phyloP scores from a whole-genome alignment of 2,329 filamentous ascomycete genomes.

The Penicillium sp. region DNA sequence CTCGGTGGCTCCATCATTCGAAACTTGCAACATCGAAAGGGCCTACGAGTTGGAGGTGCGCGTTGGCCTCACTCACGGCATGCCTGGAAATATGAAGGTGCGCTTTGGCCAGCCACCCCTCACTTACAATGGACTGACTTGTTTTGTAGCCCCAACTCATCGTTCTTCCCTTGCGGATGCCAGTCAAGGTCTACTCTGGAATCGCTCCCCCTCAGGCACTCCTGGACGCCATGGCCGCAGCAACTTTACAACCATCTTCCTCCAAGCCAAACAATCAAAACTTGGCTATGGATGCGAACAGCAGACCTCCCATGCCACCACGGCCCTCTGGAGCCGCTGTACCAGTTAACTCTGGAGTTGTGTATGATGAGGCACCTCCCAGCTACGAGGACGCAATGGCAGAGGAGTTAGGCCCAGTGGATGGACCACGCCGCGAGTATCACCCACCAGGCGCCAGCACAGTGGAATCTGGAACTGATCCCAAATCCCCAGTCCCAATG shows the following conservation, averaged over 20 bases:
- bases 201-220: slow-evolving; percentile 75
- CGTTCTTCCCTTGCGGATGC: slow-evolving; percentile 71
- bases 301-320: slow-evolving; percentile 40
- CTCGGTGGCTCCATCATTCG: slow-evolving; percentile 79
- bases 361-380: slow-evolving; percentile 71
- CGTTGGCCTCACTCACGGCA: slow-evolving; percentile 70
- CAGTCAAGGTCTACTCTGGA: slow-evolving; percentile 78
- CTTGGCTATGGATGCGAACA: slow-evolving; percentile 3
- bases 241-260: slow-evolving; percentile 23
- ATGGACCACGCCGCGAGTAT: slow-evolving; percentile 58
- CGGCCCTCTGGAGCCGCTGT: slow-evolving; percentile 29
- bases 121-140: slow-evolving; percentile 11
- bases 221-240: slow-evolving; percentile 57
- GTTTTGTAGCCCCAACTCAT: slow-evolving; percentile 62
- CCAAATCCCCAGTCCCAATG: slow-evolving; percentile 31
- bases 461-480: slow-evolving; percentile 37
- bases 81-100: slow-evolving; percentile 50
- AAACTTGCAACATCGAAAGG: slow-evolving; percentile 79
- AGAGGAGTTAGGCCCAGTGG: slow-evolving; percentile 66
- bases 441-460: slow-evolving; percentile 37
- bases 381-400: slow-evolving; percentile 94
- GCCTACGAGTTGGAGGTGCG: slow-evolving; percentile 79
- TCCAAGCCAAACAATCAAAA: slow-evolving; percentile 10
- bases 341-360: slow-evolving; percentile 21
- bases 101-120: slow-evolving; percentile 15